These are phyloP conservation scores for Diaporthe sp. DNA, from an alignment of 2,329 filamentous ascomycete species.

Conservation along the genomic window DNA sequence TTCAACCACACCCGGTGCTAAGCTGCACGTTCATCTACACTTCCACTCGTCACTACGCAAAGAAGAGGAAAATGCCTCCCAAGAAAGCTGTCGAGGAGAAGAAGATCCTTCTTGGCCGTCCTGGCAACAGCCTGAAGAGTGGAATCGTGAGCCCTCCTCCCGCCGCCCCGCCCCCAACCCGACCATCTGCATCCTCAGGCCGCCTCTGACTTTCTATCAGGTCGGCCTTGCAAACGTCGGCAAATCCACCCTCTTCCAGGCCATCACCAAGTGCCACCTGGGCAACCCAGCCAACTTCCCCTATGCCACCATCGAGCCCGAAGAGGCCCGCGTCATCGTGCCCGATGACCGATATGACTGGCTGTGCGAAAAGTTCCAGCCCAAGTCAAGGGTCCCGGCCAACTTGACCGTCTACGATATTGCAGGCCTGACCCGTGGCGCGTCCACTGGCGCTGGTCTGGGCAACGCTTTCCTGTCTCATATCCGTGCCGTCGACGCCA, in stretches of 20 bases:
- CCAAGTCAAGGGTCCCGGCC: conserved; percentile 96
- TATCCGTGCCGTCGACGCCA: conserved; percentile 97
- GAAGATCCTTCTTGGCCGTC: conserved; percentile 95
- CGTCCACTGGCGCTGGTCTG: conserved; percentile 96
- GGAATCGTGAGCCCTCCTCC: conserved; percentile 81
- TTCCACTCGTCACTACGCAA: conserved; percentile 68
- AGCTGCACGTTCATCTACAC: conserved; percentile 63
- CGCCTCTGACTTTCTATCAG: conserved; percentile 66
- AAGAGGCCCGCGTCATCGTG: conserved; percentile 97
- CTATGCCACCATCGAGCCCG: conserved; percentile 98
- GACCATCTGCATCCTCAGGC: conserved; percentile 43
- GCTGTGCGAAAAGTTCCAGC: conserved; percentile 96
- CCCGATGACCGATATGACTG: conserved; percentile 97
- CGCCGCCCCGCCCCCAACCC: conserved; percentile 40
- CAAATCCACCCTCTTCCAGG: conserved; percentile 99
- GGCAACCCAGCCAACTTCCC: conserved; percentile 99
- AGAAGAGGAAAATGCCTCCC: conserved; percentile 86
- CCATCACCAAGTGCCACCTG: conserved; percentile 96
- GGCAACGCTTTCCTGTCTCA: conserved; percentile 99
- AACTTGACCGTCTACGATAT: conserved; percentile 99
- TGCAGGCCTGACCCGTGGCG: conserved; percentile 93
- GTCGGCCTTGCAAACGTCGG: conserved; percentile 99
- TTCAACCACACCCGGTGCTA: conserved; percentile 66
- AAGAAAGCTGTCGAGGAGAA: conserved; percentile 94
- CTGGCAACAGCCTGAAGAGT: conserved; percentile 98